Conservation (phyloP, 192 early-diverging fungal genomes). For the Coemansia sp. region DNA sequence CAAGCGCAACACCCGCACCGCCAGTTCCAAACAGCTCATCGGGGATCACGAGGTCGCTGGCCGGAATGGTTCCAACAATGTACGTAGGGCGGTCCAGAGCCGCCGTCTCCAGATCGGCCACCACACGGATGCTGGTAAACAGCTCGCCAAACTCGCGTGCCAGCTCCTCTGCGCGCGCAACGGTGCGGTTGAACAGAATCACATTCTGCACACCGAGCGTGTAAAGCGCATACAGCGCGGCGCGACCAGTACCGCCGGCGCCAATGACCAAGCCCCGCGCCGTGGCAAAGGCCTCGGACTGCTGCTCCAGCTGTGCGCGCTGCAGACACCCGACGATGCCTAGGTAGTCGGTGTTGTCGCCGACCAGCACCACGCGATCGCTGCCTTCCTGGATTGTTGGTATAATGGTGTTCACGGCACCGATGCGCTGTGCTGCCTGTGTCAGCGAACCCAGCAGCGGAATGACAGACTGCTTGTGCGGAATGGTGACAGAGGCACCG, state of each 20-base stretch:
- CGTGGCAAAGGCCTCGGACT: constrained; percentile 6
- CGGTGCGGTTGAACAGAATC: constrained; percentile 86
- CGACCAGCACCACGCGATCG: constrained; percentile 57
- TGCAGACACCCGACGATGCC: constrained; percentile 77
- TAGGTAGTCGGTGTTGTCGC: constrained; percentile 97
- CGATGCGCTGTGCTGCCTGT: constrained; percentile 79
- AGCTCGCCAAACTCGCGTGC: constrained; percentile 60
- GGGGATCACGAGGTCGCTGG: constrained; percentile 63
- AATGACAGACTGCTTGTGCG: constrained; percentile 89
- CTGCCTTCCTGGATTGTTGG: constrained; percentile 13
- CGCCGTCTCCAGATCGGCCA: constrained; percentile 51
- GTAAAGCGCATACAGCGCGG: constrained; percentile 84
- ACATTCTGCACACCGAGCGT: constrained; percentile 68
- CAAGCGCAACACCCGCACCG: constrained; percentile 74
- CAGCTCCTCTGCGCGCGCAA: constrained; percentile 68
- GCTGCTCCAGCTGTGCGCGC: constrained; percentile 29
- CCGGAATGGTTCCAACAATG: constrained; percentile 88
- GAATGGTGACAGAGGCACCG: constrained; percentile 95
- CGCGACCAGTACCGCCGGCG: constrained; percentile 91
- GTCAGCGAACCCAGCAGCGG: constrained; percentile 70
- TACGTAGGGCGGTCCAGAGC: constrained; percentile 50
- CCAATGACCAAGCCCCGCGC: constrained; percentile 84
- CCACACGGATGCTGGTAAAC: constrained; percentile 50
- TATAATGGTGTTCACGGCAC: constrained; percentile 93
- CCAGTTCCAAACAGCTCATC: constrained; percentile 51